Evolutionary conservation across 148 eudicot species (phyloP).

Genomic region (Fagopyrum esculentum): DNA sequence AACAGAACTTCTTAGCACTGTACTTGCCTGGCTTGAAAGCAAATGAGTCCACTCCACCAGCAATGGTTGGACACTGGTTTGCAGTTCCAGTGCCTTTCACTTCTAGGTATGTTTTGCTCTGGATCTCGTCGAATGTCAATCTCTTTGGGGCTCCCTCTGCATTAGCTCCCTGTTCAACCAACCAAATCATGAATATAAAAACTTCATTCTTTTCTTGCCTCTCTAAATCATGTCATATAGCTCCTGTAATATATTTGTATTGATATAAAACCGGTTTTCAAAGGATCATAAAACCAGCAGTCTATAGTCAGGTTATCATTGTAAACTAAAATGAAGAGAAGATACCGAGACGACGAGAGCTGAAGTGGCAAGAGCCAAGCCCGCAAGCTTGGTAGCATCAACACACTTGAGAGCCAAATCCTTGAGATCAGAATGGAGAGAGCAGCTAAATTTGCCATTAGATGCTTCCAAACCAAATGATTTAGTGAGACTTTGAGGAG

Average conservation of each 20-base stretch:
- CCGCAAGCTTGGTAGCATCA: slow-evolving; percentile 92
- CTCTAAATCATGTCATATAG: too few relatives aligned
- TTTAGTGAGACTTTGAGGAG: slow-evolving; percentile 52
- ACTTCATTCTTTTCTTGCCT: background rate
- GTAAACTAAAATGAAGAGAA: background rate
- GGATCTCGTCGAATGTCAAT: slow-evolving; percentile 85
- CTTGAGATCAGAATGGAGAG: slow-evolving; percentile 79
- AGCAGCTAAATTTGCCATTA: slow-evolving; percentile 47
- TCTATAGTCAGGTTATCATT: background rate
- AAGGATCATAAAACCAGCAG: background rate
- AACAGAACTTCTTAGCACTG: slow-evolving; percentile 82
- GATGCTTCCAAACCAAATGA: slow-evolving; percentile 55
- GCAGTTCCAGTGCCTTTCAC: slow-evolving; percentile 98
- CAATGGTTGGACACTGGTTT: slow-evolving; percentile 93
- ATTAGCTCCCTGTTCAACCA: slow-evolving; percentile 60
- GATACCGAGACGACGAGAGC: slow-evolving; percentile 88
- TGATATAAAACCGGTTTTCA: too few relatives aligned
- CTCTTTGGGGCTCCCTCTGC: slow-evolving; percentile 83
- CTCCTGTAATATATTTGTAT: too few relatives aligned
- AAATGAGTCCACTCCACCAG: slow-evolving; percentile 56
- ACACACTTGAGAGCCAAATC: slow-evolving; percentile 73
- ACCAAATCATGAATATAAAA: background rate
- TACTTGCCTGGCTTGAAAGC: slow-evolving; percentile 91
- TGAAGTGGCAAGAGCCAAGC: slow-evolving; percentile 95
- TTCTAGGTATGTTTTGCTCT: slow-evolving; percentile 93